phyloP scores from a whole-genome alignment of 2,329 filamentous ascomycete genomes.

The Elsinoe fawcettii region DNA sequence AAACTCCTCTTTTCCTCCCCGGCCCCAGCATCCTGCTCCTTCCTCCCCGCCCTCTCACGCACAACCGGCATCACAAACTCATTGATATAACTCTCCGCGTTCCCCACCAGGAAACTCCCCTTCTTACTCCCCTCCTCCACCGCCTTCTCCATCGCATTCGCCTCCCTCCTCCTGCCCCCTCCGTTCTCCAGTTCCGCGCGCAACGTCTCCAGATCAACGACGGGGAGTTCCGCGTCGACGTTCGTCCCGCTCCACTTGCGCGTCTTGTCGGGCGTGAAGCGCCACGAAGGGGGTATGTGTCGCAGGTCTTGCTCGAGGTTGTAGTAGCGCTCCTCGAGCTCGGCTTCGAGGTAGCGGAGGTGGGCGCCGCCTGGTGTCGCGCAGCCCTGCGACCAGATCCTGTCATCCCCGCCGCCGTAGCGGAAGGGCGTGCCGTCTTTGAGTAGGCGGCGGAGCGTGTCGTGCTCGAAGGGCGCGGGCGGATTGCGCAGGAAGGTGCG shows the following conservation, averaged over 20 bases:
- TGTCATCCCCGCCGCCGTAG: constrained; percentile 36
- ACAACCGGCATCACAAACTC: constrained; percentile 31
- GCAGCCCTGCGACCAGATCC: constrained; percentile 51
- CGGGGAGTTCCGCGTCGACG: constrained; percentile 25
- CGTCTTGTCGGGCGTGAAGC: constrained; percentile 25
- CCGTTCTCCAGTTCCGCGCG: constrained; percentile 25
- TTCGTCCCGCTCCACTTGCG: constrained; percentile 19
- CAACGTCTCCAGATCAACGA: constrained; percentile 27
- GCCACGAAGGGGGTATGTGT: constrained; percentile 24
- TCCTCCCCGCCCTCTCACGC: constrained; percentile 14
- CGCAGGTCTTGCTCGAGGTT: constrained; percentile 57
- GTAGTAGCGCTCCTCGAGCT: constrained; percentile 64
- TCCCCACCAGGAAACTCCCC: constrained; percentile 31
- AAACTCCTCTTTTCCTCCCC: constrained; percentile 17
- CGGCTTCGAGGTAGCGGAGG: constrained; percentile 60
- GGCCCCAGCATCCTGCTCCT: constrained; percentile 13
- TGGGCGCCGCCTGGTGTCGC: constrained; percentile 71
- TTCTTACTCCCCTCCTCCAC: constrained; percentile 33
- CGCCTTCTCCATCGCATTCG: constrained; percentile 33
- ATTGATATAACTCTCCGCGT: constrained; percentile 31
- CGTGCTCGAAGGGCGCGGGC: constrained; percentile 28
- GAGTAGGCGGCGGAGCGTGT: constrained; percentile 39
- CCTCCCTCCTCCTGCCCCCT: constrained; percentile 22
- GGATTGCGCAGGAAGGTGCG: constrained; percentile 23
- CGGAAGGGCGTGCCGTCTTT: constrained; percentile 49